Base-by-base conservation (phyloP, 192 early-diverging fungal genomes). In the Funneliformis mosseae region DNA sequence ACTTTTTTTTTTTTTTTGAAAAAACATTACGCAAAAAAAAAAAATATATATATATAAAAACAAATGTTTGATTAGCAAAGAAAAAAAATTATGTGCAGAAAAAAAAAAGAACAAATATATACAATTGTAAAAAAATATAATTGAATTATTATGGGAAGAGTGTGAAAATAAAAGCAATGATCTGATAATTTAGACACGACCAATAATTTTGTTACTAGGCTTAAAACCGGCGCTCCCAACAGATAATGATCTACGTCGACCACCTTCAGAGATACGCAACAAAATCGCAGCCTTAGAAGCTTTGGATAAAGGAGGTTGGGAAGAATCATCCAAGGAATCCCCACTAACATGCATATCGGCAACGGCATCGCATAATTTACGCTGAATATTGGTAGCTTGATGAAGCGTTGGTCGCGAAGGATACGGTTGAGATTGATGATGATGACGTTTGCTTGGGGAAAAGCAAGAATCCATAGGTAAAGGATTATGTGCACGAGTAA, bases 401-500 rank as follows among this genome's bases (percentile, higher is more conserved):
- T 76, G 38, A 62, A 76, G 50, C 23, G 70, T 46, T 38, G 70
- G 70, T 46, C 70, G 41, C 0, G 43, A 72, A 21, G 43, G 70
- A 25, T 72, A 46, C 3, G 41, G 70, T 72, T 72, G 70, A 46
- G 41, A 4, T 46, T 72, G 70, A 72, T 72, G 41, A 46, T 72
- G 70, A 76, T 41, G 60, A 42, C 59, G 74, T 27, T 76, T 59
- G n/a, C 21, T 62, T 43, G 74, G 74, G 23, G 74, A 76, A 62
- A 76, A 76, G 25, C 28, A 46, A 4, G 50, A 59, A 45, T 76
- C 74, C 74, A 76, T 41, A 23, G 74, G 74, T 25, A 76, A 62
- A 33, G 74, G 74, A 45, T 76, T 76, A 60, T 76, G 50, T 7
- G 74, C 74, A 62, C 74, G 74, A 61, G 74, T 76, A 76, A 76